Percentiles rank a stretch among this genome's conserved stretches.
Evolutionary conservation across 495 filamentous ascomycete genomes (phyloP).

Genomic region (Diplogelasinospora grovesii): DNA sequence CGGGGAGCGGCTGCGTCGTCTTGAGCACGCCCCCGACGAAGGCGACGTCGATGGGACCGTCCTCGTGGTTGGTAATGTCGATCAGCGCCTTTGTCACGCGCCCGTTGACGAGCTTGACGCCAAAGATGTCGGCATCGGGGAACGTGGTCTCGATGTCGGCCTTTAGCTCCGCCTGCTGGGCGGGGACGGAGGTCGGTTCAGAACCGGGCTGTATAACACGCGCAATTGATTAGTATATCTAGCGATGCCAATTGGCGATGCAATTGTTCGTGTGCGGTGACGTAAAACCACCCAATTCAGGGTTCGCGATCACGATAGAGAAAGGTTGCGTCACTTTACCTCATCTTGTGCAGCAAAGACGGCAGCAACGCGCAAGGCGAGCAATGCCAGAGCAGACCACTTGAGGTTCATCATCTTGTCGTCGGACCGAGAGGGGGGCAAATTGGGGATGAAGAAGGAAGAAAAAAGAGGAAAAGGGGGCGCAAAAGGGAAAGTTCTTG

Average conservation of each 20-base stretch:
- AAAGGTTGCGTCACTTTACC: too few relatives aligned
- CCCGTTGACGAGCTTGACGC: slow-evolving; percentile 92
- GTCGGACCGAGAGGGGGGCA: slow-evolving; percentile 16
- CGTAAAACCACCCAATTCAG: too few relatives aligned
- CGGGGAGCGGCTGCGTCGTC: slow-evolving; percentile 40
- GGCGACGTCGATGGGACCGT: slow-evolving; percentile 63
- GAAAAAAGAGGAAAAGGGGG: slow-evolving; percentile 3
- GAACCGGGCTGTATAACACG: slow-evolving; percentile 6
- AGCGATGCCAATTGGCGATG: too few relatives aligned
- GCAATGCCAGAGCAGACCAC: slow-evolving; percentile 61
- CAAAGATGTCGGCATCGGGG: slow-evolving; percentile 84
- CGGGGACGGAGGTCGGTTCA: slow-evolving; percentile 37
- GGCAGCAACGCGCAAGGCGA: slow-evolving; percentile 61
- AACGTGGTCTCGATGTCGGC: slow-evolving; percentile 73
- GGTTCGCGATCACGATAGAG: too few relatives aligned
- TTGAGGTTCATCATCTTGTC: slow-evolving; percentile 66
- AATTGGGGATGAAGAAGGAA: slow-evolving; percentile 9
- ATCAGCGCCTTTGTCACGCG: slow-evolving; percentile 77
- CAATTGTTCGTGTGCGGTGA: too few relatives aligned
- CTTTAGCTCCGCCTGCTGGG: slow-evolving; percentile 52
- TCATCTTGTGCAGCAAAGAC: slow-evolving; percentile 55
- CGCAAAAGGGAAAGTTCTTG: neutral
- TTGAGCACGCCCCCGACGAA: slow-evolving; percentile 74
- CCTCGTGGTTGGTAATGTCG: slow-evolving; percentile 78
- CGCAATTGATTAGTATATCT: too few relatives aligned